Percentiles rank a stretch among this genome's conserved stretches.
phyloP scores from a whole-genome alignment of 2,329 filamentous ascomycete genomes.

The Ophiostoma pallidulum region DNA sequence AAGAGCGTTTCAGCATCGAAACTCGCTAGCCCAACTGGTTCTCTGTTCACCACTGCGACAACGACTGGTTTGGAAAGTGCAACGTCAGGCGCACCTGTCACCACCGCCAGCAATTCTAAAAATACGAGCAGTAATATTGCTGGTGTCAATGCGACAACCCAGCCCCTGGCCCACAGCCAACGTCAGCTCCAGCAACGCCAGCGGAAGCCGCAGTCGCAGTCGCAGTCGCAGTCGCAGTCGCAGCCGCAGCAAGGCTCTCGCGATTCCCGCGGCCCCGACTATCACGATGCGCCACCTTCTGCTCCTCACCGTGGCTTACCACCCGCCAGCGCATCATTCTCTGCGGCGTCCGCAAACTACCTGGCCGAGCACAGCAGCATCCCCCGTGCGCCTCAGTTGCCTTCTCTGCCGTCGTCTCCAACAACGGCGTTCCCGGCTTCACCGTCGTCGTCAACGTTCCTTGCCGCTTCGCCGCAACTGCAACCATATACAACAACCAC shows the following conservation, averaged over 20 bases:
- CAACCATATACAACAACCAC: constrained; percentile 4
- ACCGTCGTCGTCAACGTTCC: constrained; percentile 5
- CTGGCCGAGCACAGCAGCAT: constrained; percentile 2
- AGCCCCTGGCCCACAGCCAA: constrained; percentile 6
- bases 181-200: constrained; percentile 13
- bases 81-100: constrained; percentile 23
- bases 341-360: constrained; percentile 6
- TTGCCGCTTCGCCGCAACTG: constrained; percentile 2
- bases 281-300: background rate
- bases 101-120: background rate
- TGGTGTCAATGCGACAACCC: constrained; percentile 28
- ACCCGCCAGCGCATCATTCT: constrained; percentile 12
- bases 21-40: constrained; percentile 22
- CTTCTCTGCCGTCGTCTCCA: constrained; percentile 10
- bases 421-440: background rate
- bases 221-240: constrained; percentile 3
- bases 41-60: constrained; percentile 21
- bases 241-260: constrained; percentile 12
- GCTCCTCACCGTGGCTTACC: constrained; percentile 5
- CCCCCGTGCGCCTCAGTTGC: constrained; percentile 1
- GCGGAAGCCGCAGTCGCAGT: constrained; percentile 9
- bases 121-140: constrained; percentile 24
- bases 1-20: constrained; percentile 38
- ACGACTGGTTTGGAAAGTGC: constrained; percentile 28
- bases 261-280: constrained; percentile 3